Evolutionary conservation across 2,329 filamentous ascomycete genomes (phyloP).

Genomic region (Teratosphaeriaceae sp.): DNA sequence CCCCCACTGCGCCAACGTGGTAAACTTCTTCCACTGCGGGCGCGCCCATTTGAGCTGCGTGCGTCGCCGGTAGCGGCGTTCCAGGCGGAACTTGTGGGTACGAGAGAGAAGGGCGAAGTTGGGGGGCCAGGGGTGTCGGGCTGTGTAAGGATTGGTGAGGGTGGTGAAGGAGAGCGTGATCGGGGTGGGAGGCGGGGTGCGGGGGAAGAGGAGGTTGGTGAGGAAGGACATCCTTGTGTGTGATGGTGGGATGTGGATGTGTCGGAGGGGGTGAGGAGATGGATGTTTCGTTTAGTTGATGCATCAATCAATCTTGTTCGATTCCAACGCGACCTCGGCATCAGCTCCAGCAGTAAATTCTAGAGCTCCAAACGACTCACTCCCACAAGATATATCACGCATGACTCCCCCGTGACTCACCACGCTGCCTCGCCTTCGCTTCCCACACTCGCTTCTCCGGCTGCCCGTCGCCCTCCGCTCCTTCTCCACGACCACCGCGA

Average conservation of each 20-base stretch:
- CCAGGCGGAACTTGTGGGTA: slow-evolving; percentile 70
- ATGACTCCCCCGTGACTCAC: slow-evolving; percentile 12
- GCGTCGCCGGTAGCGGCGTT: slow-evolving; percentile 70
- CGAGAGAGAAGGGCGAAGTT: slow-evolving; percentile 63
- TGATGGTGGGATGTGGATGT: not conserved
- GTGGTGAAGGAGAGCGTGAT: slow-evolving; percentile 29
- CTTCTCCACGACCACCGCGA: slow-evolving; percentile 22
- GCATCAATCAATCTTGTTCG: too few species aligned
- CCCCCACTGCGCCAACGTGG: slow-evolving; percentile 59
- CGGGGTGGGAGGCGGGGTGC: slow-evolving; percentile 14
- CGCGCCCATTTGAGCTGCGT: slow-evolving; percentile 55
- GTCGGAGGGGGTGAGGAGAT: not conserved
- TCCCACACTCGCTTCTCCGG: slow-evolving; percentile 14
- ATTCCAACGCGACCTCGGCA: too few species aligned
- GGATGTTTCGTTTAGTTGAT: not conserved
- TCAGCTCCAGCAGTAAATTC: not conserved
- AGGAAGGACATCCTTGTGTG: not conserved
- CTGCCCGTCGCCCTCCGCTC: slow-evolving; percentile 28
- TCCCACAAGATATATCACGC: not conserved
- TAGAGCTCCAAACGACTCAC: not conserved
- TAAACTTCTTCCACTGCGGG: slow-evolving; percentile 58
- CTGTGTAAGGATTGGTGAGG: slow-evolving; percentile 53
- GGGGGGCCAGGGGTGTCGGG: slow-evolving; percentile 71
- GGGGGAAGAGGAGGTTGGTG: slow-evolving; percentile 15
- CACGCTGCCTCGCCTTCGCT: slow-evolving; percentile 22